These are phyloP conservation scores for Penicillium verhagenii DNA, from an alignment of 495 filamentous ascomycete species.

Conservation along the genomic window DNA sequence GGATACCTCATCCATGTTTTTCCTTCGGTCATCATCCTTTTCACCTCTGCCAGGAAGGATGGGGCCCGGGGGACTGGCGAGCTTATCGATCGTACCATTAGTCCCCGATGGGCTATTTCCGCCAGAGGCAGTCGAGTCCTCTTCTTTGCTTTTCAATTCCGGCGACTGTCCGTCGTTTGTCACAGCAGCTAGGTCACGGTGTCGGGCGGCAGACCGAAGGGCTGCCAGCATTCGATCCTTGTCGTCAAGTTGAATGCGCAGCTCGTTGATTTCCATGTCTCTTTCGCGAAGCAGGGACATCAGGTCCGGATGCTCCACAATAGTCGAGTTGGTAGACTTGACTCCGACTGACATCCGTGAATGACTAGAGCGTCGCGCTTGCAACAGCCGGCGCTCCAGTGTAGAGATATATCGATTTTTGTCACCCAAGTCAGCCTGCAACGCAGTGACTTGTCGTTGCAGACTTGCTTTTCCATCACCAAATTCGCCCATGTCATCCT, in stretches of 20 bases:
- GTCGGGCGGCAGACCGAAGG: slow-evolving; percentile 79
- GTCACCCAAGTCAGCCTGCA: slow-evolving; percentile 90
- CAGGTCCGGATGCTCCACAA: slow-evolving; percentile 65
- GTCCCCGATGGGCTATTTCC: slow-evolving; percentile 25
- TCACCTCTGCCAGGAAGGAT: slow-evolving; percentile 27
- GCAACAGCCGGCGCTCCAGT: slow-evolving; percentile 85
- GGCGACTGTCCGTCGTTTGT: slow-evolving; percentile 40
- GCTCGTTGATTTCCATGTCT: slow-evolving; percentile 88
- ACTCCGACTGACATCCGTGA: slow-evolving; percentile 74
- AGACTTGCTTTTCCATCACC: slow-evolving; percentile 84
- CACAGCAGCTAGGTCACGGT: slow-evolving; percentile 80
- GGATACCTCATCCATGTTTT: slow-evolving; percentile 84
- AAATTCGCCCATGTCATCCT: slow-evolving; percentile 79
- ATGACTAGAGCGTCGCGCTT: slow-evolving; percentile 88
- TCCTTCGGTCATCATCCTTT: slow-evolving; percentile 51
- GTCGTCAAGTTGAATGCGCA: slow-evolving; percentile 87
- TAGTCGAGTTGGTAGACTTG: slow-evolving; percentile 54
- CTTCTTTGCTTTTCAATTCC: slow-evolving; percentile 31
- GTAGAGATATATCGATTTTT: slow-evolving; percentile 96
- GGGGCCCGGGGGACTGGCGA: slow-evolving; percentile 18
- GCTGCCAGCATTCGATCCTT: slow-evolving; percentile 93
- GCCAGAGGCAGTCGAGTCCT: slow-evolving; percentile 34
- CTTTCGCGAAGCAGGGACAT: slow-evolving; percentile 76
- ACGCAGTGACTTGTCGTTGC: slow-evolving; percentile 75
- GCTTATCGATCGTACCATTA: slow-evolving; percentile 15